These are phyloP conservation scores for Medakamo hakoo DNA, from an alignment of 139 green algal genomes.

Conservation along the genomic window DNA sequence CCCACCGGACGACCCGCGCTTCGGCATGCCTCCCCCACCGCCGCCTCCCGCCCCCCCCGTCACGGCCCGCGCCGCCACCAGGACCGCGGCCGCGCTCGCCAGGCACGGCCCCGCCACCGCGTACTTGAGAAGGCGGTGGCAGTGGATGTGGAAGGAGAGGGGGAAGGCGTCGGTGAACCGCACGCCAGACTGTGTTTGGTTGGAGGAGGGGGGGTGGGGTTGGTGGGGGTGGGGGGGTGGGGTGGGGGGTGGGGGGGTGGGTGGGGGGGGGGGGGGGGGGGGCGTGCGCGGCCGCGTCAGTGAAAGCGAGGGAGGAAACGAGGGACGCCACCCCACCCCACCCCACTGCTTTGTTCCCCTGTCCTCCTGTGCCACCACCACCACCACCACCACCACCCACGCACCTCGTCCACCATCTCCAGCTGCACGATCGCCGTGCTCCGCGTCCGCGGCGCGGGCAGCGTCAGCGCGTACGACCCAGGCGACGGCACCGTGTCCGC, in stretches of 20 bases:
- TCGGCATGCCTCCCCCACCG: too few relatives aligned
- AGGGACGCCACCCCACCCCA: too few relatives aligned
- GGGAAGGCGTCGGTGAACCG: constrained; percentile 66
- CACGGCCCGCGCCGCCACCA: constrained; percentile 1
- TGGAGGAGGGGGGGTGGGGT: background rate
- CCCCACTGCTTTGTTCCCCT: background rate
- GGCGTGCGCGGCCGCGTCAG: too few relatives aligned
- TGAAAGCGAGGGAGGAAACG: too few relatives aligned
- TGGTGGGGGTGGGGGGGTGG: background rate
- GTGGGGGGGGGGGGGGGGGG: too few relatives aligned
- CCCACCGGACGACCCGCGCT: too few relatives aligned
- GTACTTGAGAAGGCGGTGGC: constrained; percentile 71
- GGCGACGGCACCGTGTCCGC: constrained; percentile 39
- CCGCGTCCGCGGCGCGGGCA: constrained; percentile 53
- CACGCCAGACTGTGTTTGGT: constrained; percentile 18
- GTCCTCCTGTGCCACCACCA: constrained; percentile 14
- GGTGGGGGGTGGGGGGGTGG: background rate
- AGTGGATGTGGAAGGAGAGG: constrained; percentile 88
- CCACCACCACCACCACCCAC: constrained; percentile 63
- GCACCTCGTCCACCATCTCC: constrained; percentile 48
- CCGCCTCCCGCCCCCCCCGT: background rate
- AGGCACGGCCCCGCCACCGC: constrained; percentile 40
- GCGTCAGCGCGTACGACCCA: constrained; percentile 52
- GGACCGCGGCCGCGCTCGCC: constrained; percentile 12
- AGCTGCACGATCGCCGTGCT: constrained; percentile 51